phyloP scores from a whole-genome alignment of 148 eudicot species.

The Camellia granthamiana region DNA sequence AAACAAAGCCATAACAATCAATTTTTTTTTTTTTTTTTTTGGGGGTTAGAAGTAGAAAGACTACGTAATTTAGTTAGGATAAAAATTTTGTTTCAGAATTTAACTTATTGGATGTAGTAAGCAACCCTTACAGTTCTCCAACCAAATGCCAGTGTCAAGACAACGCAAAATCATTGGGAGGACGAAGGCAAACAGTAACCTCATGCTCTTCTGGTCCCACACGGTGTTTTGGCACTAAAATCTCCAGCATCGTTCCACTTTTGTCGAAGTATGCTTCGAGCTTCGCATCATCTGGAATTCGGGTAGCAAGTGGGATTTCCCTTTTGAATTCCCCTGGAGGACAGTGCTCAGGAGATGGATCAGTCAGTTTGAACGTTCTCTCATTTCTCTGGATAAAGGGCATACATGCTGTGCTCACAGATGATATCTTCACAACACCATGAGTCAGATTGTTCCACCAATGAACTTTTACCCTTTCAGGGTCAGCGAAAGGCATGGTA shows the following conservation, averaged over 20 bases:
- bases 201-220: slow-evolving; percentile 76
- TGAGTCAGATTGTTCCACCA: slow-evolving; percentile 74
- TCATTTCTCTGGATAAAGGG: slow-evolving; percentile 57
- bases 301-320: slow-evolving; percentile 60
- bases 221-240: slow-evolving; percentile 70
- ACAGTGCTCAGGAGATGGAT: slow-evolving; percentile 74
- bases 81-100: slow-evolving; percentile 8
- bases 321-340: slow-evolving; percentile 75
- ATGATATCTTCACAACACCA: slow-evolving; percentile 65
- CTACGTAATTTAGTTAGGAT: slow-evolving; percentile 11
- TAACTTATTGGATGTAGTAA: slow-evolving; percentile 18
- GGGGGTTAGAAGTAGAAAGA: slow-evolving; percentile 14
- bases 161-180: slow-evolving; percentile 58
- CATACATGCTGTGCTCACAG: slow-evolving; percentile 57
- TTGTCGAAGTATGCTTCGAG: slow-evolving; percentile 73
- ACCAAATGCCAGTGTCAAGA: slow-evolving; percentile 36
- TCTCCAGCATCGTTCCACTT: slow-evolving; percentile 64
- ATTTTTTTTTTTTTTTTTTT: not conserved
- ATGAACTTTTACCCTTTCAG: slow-evolving; percentile 66
- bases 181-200: slow-evolving; percentile 65
- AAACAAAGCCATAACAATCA: slow-evolving; percentile 25
- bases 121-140: slow-evolving; percentile 33
- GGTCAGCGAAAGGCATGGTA: slow-evolving; percentile 63
- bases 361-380: slow-evolving; percentile 66
- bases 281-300: slow-evolving; percentile 82